Evolutionary conservation across 176 grass and related monocot species (phyloP), one percentile per base, ranked within the genome.

Genomic region (Puccinellia tenuiflora): DNA sequence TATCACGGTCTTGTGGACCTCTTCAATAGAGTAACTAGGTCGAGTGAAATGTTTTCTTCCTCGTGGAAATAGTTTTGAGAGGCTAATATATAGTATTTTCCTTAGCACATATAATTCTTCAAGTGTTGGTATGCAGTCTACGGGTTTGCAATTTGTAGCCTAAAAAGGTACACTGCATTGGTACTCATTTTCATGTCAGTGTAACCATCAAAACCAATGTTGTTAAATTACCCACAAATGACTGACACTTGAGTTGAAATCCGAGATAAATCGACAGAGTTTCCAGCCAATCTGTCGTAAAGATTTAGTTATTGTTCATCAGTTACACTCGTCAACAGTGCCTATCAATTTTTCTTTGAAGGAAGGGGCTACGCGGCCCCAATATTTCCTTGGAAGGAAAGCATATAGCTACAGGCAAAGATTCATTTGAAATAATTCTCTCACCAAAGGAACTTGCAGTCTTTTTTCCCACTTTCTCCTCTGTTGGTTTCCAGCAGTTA

Each of bases 31-130:
- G 9, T 64, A 82, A 79, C 53, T 80, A 77, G 53, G 21, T 81
- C 10, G 40, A 71, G 54, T 63, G 51, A n/a, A 76, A 66, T 64
- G 25, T 11, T 51, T 68, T 59, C n/a, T 75, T 56, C 29, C 51
- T 61, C 56, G 42, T 85, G 81, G 55, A 54, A 64, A 73, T 90
- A 78, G 83, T 50, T 38, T 30, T 78, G 71, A 83, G 86, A 88
- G 54, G 64, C 35, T 79, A 20, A 84, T 76, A 45, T 72, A 83
- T 71, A 83, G 73, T 78, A 21, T 74, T 51, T 74, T 7, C 45
- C 45, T 74, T 51, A 21, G 71, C 67, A 18, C 85, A 67, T 45
- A 59, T 47, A 12, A 33, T 21, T 37, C 42, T 63, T 63, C 26
- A 73, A 53, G 29, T 40, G 14, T 35, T 31, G 38, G 9, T 31